Evolutionary conservation across 495 filamentous ascomycete species (phyloP).

Genomic region (Xylaria cubensis): DNA sequence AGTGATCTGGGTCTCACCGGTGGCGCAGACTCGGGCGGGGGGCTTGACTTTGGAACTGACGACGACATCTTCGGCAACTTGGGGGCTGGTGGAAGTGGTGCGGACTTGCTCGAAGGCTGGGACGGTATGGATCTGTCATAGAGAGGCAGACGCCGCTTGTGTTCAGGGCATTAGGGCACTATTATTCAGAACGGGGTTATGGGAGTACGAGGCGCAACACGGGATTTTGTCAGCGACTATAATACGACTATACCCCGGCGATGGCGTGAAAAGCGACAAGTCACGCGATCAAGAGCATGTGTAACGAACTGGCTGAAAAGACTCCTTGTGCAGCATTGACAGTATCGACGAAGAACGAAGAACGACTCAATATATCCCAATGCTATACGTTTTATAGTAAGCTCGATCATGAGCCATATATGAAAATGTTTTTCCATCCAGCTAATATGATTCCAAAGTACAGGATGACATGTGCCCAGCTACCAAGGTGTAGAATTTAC

Average conservation of each 20-base stretch:
- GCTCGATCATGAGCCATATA: neutral
- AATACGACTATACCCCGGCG: neutral
- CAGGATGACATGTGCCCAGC: neutral
- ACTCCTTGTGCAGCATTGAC: neutral
- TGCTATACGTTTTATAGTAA: neutral
- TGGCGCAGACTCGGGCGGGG: conserved; percentile 30
- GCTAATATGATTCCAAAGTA: neutral
- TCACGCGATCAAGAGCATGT: neutral
- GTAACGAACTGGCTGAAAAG: neutral
- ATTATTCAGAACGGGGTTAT: neutral
- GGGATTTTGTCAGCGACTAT: neutral
- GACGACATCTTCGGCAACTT: conserved; percentile 39
- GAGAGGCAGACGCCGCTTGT: neutral
- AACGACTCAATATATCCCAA: neutral
- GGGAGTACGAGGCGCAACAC: neutral
- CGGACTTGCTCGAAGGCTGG: conserved; percentile 37
- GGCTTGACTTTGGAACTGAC: conserved; percentile 36
- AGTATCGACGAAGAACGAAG: neutral
- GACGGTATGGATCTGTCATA: conserved; percentile 36
- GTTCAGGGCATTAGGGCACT: too few relatives aligned
- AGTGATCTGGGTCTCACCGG: conserved; percentile 37
- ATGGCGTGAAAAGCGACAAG: neutral
- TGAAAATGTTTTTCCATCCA: neutral
- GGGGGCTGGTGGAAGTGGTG: conserved; percentile 24
- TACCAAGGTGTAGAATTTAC: neutral